phyloP scores from a whole-genome alignment of 805 yeast species.

The Starmera dryadoides region DNA sequence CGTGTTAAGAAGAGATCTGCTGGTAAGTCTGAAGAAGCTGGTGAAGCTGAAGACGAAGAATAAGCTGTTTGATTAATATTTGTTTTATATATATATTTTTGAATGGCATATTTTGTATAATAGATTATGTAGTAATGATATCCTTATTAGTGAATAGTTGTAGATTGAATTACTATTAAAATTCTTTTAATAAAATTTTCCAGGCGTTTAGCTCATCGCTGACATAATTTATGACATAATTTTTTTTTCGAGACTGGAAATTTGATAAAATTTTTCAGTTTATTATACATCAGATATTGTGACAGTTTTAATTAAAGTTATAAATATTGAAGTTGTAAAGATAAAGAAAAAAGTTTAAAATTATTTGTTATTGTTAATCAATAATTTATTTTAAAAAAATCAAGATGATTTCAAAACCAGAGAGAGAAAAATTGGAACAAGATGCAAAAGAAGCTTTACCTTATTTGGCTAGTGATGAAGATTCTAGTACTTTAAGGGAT shows the following conservation, averaged over 20 bases:
- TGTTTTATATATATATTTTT: conserved; percentile 10
- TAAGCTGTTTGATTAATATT: conserved; percentile 8
- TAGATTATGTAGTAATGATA: background rate
- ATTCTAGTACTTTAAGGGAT: conserved; percentile 45
- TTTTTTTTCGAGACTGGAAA: background rate
- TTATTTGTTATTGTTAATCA: too few relatives aligned
- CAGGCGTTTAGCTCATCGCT: background rate
- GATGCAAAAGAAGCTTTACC: conserved; percentile 57
- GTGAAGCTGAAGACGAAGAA: conserved; percentile 72
- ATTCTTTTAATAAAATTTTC: background rate
- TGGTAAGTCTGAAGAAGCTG: conserved; percentile 62
- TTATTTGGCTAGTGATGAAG: conserved; percentile 66
- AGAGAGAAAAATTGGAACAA: conserved; percentile 29
- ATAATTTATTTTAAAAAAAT: background rate
- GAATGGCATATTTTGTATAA: conserved; percentile 1
- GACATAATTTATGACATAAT: background rate
- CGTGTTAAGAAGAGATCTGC: conserved; percentile 83
- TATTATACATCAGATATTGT: background rate
- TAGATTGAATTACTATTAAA: background rate
- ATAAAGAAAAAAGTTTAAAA: too few relatives aligned
- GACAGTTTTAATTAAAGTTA: background rate
- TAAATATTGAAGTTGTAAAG: too few relatives aligned
- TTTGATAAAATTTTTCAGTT: background rate
- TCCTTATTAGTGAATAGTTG: too few relatives aligned
- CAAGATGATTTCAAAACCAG: conserved; percentile 6